phyloP scores from a whole-genome alignment of 257 asterid genomes.

The Plectranthus barbatus region DNA sequence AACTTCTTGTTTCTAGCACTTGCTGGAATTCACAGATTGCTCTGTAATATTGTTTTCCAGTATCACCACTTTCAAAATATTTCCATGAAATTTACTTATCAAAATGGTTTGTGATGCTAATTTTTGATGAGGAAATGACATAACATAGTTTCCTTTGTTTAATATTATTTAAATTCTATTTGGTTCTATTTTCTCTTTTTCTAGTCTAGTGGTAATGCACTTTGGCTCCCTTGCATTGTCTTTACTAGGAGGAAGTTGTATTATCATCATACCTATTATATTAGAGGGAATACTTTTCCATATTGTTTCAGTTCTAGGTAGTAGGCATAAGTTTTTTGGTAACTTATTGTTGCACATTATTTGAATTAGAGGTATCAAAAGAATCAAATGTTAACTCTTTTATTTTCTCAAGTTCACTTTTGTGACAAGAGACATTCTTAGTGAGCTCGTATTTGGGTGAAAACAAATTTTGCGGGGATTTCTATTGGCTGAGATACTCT shows the following conservation, averaged over 20 bases:
- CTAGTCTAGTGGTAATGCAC: background rate
- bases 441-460: background rate
- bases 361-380: background rate
- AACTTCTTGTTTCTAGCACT: background rate
- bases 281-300: background rate
- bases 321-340: background rate
- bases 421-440: background rate
- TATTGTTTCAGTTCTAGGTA: too few relatives aligned
- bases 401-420: background rate
- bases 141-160: background rate
- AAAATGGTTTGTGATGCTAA: background rate
- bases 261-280: background rate
- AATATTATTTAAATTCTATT: background rate
- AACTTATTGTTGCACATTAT: background rate
- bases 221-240: background rate
- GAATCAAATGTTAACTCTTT: background rate
- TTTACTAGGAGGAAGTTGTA: background rate
- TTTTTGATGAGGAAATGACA: background rate
- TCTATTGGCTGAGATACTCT: background rate
- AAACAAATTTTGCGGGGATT: background rate
- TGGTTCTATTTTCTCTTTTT: too few relatives aligned
- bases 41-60: background rate
- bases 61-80: background rate
- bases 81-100: background rate
- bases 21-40: background rate